These are phyloP conservation scores for Castanea mollissima DNA, from an alignment of 306 rosid genomes.

Conservation along the genomic window DNA sequence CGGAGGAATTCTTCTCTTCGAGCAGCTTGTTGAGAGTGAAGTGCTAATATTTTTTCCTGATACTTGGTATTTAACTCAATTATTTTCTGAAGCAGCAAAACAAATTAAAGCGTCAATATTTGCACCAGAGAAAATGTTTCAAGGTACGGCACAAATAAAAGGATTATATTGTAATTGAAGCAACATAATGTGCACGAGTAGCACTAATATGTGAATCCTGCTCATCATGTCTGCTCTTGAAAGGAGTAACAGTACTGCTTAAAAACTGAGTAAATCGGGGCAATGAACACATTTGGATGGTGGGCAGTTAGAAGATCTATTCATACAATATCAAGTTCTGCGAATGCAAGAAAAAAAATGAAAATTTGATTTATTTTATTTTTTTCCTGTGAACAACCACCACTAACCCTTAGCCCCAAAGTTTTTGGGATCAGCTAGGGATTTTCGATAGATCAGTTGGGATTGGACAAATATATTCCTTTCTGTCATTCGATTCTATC, in stretches of 20 bases:
- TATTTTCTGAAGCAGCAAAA: slow-evolving; percentile 25
- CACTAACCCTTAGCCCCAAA: too few relatives aligned
- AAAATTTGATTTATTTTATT: not conserved
- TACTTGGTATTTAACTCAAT: not conserved
- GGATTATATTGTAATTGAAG: not conserved
- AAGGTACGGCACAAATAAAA: not conserved
- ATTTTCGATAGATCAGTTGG: too few relatives aligned
- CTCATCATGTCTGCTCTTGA: not conserved
- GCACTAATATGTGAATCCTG: not conserved
- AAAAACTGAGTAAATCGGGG: not conserved
- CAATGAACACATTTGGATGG: not conserved
- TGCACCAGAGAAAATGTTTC: not conserved
- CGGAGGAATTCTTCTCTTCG: slow-evolving; percentile 23
- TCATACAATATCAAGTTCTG: not conserved
- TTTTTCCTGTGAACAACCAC: too few relatives aligned
- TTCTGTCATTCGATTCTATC: too few relatives aligned
- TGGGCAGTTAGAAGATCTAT: not conserved
- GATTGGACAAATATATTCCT: too few relatives aligned
- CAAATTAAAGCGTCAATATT: not conserved
- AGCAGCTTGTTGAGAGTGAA: slow-evolving; percentile 21
- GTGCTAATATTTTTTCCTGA: slow-evolving; percentile 22
- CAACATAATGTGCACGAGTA: not conserved
- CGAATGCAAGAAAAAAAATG: not conserved
- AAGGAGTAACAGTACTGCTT: not conserved
- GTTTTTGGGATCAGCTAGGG: too few relatives aligned